Base-by-base conservation (phyloP, 2,329 filamentous ascomycete genomes). In the Trichoderma simmonsii region DNA sequence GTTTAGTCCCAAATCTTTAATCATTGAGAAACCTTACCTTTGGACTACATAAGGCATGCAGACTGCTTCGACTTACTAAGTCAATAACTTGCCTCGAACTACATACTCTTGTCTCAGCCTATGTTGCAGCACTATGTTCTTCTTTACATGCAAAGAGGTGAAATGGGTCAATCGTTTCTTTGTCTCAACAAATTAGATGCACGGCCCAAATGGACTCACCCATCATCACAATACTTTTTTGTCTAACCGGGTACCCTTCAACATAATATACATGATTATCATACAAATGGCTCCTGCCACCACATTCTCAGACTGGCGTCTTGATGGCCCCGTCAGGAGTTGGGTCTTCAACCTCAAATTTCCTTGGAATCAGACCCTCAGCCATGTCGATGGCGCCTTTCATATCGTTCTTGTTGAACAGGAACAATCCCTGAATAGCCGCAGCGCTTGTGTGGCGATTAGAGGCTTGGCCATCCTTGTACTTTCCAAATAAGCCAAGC, bases 341-440 rank as follows among this genome's bases (percentile, higher is more conserved):
- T 11, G 76, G 71, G n/a, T 81, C 77, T 57, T 84, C 85, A 0
- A 86, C 81, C 78, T 89, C 87, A 75, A 88, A 86, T 67, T 85
- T 87, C 72, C 83, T 82, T 15, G 88, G 88, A 36, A 91, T 86
- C 72, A 93, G 82, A 2, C 87, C 89, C 73, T 93, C 90, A 1
- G 91, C 92, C 91, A 93, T 94, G 18, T 85, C 83, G 75, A 98
- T 95, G 15, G 95, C 95, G 2, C 95, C 94, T 75, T 94, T 87
- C 85, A 95, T 92, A 77, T 97, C 88, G 74, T 91, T 92, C 83
- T 99, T 99, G 83, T 98, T 97, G 81, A 97, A 97, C 80, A 98
- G 81, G 81, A 99, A 99, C 59, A 99, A 82, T 0, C 96, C 96
- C 82, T 99, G 96, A 34, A 99, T 90, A 26, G 94, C 94, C 32